Evolutionary conservation across 129 eudicot species (phyloP), one percentile per base, ranked within the genome.

Genomic region (Kitagawia praeruptora): DNA sequence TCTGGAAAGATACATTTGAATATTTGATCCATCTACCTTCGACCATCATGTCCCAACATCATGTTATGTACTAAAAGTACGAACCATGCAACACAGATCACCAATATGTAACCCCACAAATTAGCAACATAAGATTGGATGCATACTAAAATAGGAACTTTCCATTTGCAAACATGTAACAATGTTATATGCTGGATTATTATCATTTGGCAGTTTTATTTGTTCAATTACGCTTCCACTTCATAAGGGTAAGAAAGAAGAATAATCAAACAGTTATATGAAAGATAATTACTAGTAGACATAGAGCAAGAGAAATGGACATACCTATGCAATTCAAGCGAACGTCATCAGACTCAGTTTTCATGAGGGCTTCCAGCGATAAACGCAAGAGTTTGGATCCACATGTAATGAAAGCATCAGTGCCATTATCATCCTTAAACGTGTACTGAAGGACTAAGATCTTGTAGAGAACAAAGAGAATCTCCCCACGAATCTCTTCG

Each of bases 401-500:
- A 78, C 89, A 75, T 54, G 82, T 79, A 80, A 75, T 79, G 41
- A 92, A 82, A 28, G 80, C 79, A 84, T 90, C 93, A 51, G 83
- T 74, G 58, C 80, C 78, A 72, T 81, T 84, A 84, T 84, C 82
- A 76, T 80, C 97, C 71, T 49, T 76, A 61, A 51, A 79, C 23
- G 81, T 82, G 79, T 77, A 69, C 81, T 87, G 90, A 53, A 87
- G 87, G 61, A 85, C 48, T 67, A 90, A 89, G 71, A 87, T 75
- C 81, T 87, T 90, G 86, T 89, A 92, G 75, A 96, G 86, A 70
- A 90, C 90, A 85, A 90, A 96, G 72, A 96, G 84, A 81, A 89
- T 86, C 86, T 96, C 99, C 66, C 99, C 97, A 79, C 85, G 97
- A 78, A 96, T 88, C 78, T 90, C 95, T 82, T 96, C 99, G 58